Base-by-base conservation (phyloP, 2,329 filamentous ascomycete genomes). In the Chaetoscypha palmicola region DNA sequence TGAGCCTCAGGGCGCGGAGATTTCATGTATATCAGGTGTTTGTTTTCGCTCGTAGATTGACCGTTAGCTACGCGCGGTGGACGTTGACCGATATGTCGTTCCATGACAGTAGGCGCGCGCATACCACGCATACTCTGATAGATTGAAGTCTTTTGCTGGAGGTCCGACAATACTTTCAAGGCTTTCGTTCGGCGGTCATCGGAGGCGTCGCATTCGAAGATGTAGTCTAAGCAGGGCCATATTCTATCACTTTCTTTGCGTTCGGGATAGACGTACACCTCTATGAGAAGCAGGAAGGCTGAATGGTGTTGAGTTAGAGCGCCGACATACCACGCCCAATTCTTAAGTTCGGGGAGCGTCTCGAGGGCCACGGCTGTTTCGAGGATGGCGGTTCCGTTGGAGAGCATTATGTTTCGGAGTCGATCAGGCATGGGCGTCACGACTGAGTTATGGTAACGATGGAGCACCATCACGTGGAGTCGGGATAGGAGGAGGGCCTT, bases 291-390 rank as follows among this genome's bases (percentile, higher is more conserved):
- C 1, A 89, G 68, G 23, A 89, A 69, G 0, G 83, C 81, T 3
- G 75, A 72, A 56, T 88, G 84, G 60, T 81, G 86, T 58, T 87
- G 83, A 49, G 85, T 80, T 50, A 83, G 76, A 4, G 84, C 81
- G 3, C 83, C 81, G 10, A 68, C 57, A 53, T 87, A 88, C 85
- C 85, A 89, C 1, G 68, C 64, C 82, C 83, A 89, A 1, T 65
- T 65, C 1, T 65, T 62, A 28, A 86, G 53, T 1, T 68, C 66
- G 1, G 72, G 71, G 1, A 68, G 60, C 1, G 68, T 73, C 45
- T 80, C 76, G 9, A 81, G 63, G 7, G 65, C 64, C 37, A 80
- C 72, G 2, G 70, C 72, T 47, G 68, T 68, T 53, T 81, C 77
- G 45, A 79, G 60, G 23, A 71, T 67, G 41, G 68, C 64, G 2